Evolutionary conservation across 1,139 yeast genomes (phyloP).

Genomic region (Debaryomycetaceae sp.): DNA sequence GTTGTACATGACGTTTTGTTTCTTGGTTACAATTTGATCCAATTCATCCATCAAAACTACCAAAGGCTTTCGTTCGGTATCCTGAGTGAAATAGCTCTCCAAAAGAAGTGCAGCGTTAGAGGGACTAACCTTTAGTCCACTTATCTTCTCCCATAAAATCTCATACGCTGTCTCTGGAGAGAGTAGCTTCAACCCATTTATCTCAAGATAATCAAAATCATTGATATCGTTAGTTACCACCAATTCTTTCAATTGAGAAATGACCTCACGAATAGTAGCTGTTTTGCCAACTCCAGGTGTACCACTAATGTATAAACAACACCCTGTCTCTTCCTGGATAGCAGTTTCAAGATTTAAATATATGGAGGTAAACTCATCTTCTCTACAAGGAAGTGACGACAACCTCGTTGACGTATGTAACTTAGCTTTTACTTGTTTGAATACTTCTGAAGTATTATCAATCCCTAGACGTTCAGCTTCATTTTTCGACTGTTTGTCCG

Average conservation of each 20-base stretch:
- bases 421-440: conserved; percentile 54
- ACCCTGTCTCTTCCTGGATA: conserved; percentile 68
- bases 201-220: conserved; percentile 72
- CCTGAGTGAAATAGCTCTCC: conserved; percentile 35
- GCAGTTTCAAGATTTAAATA: conserved; percentile 74
- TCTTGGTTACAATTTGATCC: conserved; percentile 84
- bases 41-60: conserved; percentile 88
- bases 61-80: conserved; percentile 44
- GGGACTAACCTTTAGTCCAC: conserved; percentile 61
- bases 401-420: conserved; percentile 66
- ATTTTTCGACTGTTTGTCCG: conserved; percentile 5
- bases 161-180: conserved; percentile 89
- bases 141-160: conserved; percentile 70
- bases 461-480: conserved; percentile 7
- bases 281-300: conserved; percentile 99
- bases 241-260: conserved; percentile 57
- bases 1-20: conserved; percentile 88
- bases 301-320: conserved; percentile 89
- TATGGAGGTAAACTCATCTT: conserved; percentile 74
- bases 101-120: conserved; percentile 52
- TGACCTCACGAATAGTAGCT: conserved; percentile 85
- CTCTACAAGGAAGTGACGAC: conserved; percentile 80
- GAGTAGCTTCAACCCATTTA: conserved; percentile 84
- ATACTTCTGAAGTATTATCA: conserved; percentile 37
- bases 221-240: conserved; percentile 46